Evolutionary conservation across 495 filamentous ascomycete species (phyloP).

Genomic region (Aspergillus leporis): DNA sequence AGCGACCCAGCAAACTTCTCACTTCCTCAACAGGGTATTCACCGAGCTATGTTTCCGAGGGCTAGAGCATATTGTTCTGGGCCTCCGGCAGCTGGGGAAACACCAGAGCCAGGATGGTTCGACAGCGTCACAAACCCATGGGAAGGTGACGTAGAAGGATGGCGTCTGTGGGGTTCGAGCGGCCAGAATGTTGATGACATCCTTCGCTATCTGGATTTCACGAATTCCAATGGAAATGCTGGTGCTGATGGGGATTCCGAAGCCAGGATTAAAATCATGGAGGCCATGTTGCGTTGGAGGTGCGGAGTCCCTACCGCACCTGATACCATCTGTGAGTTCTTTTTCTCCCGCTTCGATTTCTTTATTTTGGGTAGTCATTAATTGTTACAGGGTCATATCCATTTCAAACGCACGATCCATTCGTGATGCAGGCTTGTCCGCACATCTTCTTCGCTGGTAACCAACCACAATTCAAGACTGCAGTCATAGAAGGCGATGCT

Average conservation of each 20-base stretch:
- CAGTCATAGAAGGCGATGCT: constrained; percentile 59
- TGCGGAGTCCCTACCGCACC: constrained; percentile 92
- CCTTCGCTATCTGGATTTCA: constrained; percentile 73
- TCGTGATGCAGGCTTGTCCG: constrained; percentile 79
- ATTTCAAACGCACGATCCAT: constrained; percentile 87
- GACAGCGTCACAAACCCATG: constrained; percentile 92
- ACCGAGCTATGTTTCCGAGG: constrained; percentile 77
- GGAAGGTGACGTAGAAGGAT: constrained; percentile 85
- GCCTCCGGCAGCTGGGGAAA: constrained; percentile 45
- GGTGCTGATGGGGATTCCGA: constrained; percentile 46
- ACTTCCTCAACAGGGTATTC: constrained; percentile 80
- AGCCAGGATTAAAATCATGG: constrained; percentile 81
- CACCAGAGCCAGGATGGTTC: constrained; percentile 69
- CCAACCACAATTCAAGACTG: constrained; percentile 79
- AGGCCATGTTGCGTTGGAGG: constrained; percentile 87
- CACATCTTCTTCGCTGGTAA: constrained; percentile 91
- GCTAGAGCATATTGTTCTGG: constrained; percentile 63
- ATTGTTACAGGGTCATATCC: constrained; percentile 81
- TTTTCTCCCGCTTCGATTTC: background rate
- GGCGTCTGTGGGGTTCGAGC: constrained; percentile 77
- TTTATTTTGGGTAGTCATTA: constrained; percentile 14
- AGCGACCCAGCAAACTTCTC: constrained; percentile 78
- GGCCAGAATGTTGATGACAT: constrained; percentile 95
- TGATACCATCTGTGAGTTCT: constrained; percentile 84
- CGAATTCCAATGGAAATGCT: constrained; percentile 27